Evolutionary conservation across 345 rosid genomes (phyloP).

Genomic region (Angophora floribunda): DNA sequence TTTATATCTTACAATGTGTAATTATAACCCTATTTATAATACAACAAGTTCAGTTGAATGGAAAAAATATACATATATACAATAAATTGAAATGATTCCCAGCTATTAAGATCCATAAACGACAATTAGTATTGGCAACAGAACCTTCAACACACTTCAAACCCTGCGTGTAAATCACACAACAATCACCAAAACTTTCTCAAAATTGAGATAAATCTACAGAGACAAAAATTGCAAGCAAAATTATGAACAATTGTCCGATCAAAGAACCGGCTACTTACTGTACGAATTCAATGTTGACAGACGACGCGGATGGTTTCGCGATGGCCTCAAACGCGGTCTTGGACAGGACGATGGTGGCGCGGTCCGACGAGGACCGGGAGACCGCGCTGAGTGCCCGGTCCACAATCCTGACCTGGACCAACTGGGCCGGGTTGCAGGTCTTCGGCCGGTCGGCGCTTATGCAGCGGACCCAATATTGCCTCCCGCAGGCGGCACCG

Average conservation of each 20-base stretch:
- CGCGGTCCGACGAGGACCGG: conserved; percentile 10
- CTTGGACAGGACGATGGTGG: conserved; percentile 32
- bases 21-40: too few species aligned
- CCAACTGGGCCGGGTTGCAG: conserved; percentile 16
- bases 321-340: conserved; percentile 33
- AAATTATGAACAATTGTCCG: neutral
- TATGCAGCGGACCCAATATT: conserved; percentile 43
- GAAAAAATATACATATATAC: too few species aligned
- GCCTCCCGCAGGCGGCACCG: conserved; percentile 53
- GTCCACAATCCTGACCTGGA: conserved; percentile 37
- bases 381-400: conserved; percentile 22
- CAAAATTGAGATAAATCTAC: neutral
- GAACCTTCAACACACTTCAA: neutral
- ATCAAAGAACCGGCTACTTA: conserved; percentile 2
- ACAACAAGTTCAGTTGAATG: too few species aligned
- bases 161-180: neutral
- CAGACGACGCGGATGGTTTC: neutral
- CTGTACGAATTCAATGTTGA: conserved; percentile 44
- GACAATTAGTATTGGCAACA: too few species aligned
- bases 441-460: conserved; percentile 17
- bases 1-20: too few species aligned
- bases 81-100: too few species aligned
- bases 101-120: too few species aligned
- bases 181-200: neutral
- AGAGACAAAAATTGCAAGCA: neutral